phyloP scores from a whole-genome alignment of 345 rosid genomes.

The Eucalyptus globulus region DNA sequence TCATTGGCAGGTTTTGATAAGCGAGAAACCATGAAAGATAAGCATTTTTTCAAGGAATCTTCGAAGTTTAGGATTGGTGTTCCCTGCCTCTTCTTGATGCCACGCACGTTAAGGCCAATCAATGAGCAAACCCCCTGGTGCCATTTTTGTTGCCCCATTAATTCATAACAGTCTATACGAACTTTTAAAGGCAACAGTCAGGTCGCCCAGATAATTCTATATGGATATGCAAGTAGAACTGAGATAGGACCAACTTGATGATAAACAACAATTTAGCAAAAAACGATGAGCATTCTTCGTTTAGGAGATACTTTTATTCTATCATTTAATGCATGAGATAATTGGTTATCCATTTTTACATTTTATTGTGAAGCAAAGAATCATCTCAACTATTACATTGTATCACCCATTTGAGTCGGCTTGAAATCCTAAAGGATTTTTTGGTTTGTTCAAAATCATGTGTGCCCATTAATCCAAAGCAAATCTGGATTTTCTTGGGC shows the following conservation, averaged over 20 bases:
- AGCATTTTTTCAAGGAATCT: background rate
- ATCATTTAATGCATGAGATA: rapidly evolving
- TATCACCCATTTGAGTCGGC: rapidly evolving
- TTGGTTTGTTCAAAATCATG: background rate
- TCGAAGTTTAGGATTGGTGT: background rate
- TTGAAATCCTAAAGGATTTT: background rate
- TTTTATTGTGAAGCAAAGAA: background rate
- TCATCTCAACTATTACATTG: background rate
- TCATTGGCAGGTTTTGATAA: background rate
- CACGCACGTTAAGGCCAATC: background rate
- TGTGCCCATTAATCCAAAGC: background rate
- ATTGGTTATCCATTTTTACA: rapidly evolving
- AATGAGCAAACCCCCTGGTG: no score
- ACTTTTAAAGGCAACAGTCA: background rate
- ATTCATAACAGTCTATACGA: background rate
- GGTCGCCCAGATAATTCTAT: no score
- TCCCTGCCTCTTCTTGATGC: background rate
- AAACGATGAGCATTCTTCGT: rapidly evolving
- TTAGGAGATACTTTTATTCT: background rate
- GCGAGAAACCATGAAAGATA: background rate
- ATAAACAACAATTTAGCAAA: rapidly evolving
- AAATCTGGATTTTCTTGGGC: background rate
- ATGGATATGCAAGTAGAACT: background rate
- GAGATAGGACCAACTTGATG: background rate
- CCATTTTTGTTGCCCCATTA: background rate